Evolutionary conservation across 139 green algal species (phyloP), one percentile per base, ranked within the genome.

Genomic region (Protoeuglena noctilucae): DNA sequence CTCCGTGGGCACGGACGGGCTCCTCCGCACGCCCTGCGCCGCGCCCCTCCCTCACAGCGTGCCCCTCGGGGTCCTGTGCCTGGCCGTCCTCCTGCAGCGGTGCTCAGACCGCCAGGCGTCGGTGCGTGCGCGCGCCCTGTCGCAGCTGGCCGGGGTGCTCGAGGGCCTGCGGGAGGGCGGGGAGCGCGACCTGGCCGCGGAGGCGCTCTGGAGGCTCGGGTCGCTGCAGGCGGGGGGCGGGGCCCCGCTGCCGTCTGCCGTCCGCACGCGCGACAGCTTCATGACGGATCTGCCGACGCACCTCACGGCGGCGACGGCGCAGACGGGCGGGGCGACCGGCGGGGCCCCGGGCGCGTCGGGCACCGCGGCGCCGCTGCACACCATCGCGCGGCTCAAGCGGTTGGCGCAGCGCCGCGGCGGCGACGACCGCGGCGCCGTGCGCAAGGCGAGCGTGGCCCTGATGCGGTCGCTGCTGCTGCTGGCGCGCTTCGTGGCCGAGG

Each of bases 351-450:
- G 7, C 34, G 34, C 34, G 34, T 7, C 9, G 9, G 34, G 9
- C 9, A 7, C 7, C 9, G n/a, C n/a, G n/a, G n/a, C n/a, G n/a
- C n/a, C n/a, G 2, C 18, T 34, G 2, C 61, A 76, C 63, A 74
- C 84, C 56, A 51, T 81, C 21, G 30, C 31, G 3, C 50, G 62
- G 24, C 48, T 85, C 24, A 49, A 72, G 28, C 26, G 45, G 3
- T 58, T 80, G 49, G 69, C 70, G 28, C 58, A 68, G 55, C 45
- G 58, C 2, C 74, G 81, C 19, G 69, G 61, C 53, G 51, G 56
- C 3, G 81, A 90, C 54, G 69, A 77, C 40, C 86, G 86, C 63
- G 76, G 69, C 19, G 58, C 61, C 0, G 81, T 86, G 51, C 71
- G 81, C 52, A 80, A 81, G 55, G 69, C 67, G 16, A 77, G 62